Evolutionary conservation across 495 filamentous ascomycete species (phyloP).

Genomic region (Xeromyces bisporus): DNA sequence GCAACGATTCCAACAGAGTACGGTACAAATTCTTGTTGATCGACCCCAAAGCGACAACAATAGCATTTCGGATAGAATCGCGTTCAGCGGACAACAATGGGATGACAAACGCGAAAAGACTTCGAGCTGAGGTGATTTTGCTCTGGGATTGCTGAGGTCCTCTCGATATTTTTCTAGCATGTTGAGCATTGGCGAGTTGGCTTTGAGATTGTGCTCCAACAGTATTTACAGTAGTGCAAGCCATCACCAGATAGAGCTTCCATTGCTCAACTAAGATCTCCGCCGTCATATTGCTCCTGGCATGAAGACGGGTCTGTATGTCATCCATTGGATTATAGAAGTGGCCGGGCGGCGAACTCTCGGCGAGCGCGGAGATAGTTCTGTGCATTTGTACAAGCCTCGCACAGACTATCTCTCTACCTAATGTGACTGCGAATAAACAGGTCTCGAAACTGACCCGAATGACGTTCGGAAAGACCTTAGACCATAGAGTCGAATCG

Average conservation of each 20-base stretch:
- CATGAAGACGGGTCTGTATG: conserved; percentile 21
- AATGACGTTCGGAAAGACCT: conserved; percentile 91
- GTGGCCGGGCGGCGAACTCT: conserved; percentile 45
- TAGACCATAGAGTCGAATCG: conserved; percentile 90
- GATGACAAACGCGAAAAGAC: conserved; percentile 78
- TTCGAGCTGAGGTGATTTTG: conserved; percentile 73
- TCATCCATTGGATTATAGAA: conserved; percentile 42
- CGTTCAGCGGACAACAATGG: conserved; percentile 67
- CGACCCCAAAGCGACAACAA: conserved; percentile 81
- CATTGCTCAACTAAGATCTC: conserved; percentile 91
- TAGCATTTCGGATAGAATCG: conserved; percentile 65
- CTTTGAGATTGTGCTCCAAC: conserved; percentile 50
- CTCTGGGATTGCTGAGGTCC: conserved; percentile 48
- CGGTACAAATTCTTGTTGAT: conserved; percentile 95
- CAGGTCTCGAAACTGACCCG: conserved; percentile 82
- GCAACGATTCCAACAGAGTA: conserved; percentile 75
- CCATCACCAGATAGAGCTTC: conserved; percentile 96
- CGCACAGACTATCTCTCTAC: conserved; percentile 79
- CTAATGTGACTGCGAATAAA: conserved; percentile 74
- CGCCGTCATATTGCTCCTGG: conserved; percentile 55
- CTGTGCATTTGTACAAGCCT: conserved; percentile 84
- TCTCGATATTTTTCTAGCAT: conserved; percentile 72
- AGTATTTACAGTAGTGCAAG: conserved; percentile 85
- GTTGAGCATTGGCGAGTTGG: conserved; percentile 47
- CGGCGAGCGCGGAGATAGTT: conserved; percentile 59